phyloP scores from a whole-genome alignment of 2,329 filamentous ascomycete species.

The Neonectria hederae region DNA sequence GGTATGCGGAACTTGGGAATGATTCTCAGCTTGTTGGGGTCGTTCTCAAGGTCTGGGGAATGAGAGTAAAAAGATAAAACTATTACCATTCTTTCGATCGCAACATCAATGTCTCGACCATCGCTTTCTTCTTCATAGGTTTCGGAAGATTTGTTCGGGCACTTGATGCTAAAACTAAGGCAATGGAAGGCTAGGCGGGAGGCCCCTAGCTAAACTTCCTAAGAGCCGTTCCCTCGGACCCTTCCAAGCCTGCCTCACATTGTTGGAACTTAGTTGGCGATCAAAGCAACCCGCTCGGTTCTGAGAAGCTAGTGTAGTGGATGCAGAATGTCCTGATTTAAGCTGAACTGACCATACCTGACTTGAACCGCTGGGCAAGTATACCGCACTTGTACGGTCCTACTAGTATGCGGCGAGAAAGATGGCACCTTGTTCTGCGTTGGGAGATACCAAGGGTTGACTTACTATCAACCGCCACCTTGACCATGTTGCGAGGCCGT shows the following conservation, averaged over 20 bases:
- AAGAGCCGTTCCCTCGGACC: slow-evolving; percentile 2
- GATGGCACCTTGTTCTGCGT: not conserved
- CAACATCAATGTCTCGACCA: not conserved
- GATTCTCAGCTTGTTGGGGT: slow-evolving; percentile 3
- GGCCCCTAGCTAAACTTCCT: not conserved
- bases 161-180: slow-evolving; percentile 1
- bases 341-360: not conserved
- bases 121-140: not conserved
- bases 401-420: not conserved
- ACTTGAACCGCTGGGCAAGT: not conserved
- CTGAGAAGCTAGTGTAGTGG: not conserved
- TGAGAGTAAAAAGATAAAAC: not conserved
- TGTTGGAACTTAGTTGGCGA: not conserved
- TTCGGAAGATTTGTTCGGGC: slow-evolving; percentile 2
- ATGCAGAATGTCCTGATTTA: not conserved
- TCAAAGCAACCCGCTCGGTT: not conserved
- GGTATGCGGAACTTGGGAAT: slow-evolving; percentile 8
- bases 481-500: not conserved
- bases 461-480: not conserved
- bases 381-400: not conserved
- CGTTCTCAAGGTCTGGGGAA: not conserved
- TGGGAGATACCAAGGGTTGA: not conserved
- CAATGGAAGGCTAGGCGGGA: not conserved
- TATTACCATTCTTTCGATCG: not conserved
- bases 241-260: not conserved